Evolutionary conservation across 805 yeast genomes (phyloP).

Genomic region (Saccharomycopsis javanensis): DNA sequence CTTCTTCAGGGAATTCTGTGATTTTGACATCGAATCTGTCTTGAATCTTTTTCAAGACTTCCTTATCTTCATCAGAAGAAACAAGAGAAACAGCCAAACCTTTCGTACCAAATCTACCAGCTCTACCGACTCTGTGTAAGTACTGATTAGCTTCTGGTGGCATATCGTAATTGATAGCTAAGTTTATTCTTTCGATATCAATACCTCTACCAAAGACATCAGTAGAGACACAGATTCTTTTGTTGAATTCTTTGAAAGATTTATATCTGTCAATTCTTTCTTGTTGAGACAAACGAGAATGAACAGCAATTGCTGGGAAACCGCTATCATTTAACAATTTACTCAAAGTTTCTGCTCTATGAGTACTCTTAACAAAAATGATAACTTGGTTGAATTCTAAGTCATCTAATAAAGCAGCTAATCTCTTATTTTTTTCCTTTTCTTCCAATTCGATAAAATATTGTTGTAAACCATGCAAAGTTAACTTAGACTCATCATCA

Average conservation of each 20-base stretch:
- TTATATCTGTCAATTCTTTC: conserved; percentile 96
- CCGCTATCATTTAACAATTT: conserved; percentile 81
- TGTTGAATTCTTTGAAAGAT: conserved; percentile 94
- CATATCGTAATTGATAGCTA: conserved; percentile 95
- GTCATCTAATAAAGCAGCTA: conserved; percentile 85
- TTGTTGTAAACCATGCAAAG: conserved; percentile 97
- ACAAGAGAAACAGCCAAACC: conserved; percentile 94
- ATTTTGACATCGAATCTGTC: conserved; percentile 95
- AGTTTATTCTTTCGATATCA: conserved; percentile 96
- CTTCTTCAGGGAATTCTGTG: conserved; percentile 93
- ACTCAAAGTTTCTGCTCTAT: conserved; percentile 88
- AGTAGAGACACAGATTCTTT: conserved; percentile 96
- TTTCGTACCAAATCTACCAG: conserved; percentile 99
- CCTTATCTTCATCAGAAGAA: conserved; percentile 77
- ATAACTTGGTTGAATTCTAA: conserved; percentile 97
- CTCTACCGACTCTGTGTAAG: conserved; percentile 98
- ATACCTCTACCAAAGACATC: conserved; percentile 99
- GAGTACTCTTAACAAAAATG: conserved; percentile 85
- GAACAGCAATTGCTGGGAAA: conserved; percentile 96
- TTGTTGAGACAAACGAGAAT: conserved; percentile 91
- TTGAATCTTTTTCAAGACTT: conserved; percentile 85
- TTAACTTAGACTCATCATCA: conserved; percentile 94
- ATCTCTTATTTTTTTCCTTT: conserved; percentile 84
- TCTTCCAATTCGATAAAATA: conserved; percentile 85
- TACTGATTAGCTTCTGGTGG: conserved; percentile 96